A percentile compares a stretch with the other conserved stretches of the same genome.
These are phyloP conservation scores for Dendrobium catenatum DNA, from an alignment of 106 monocot species.

Conservation along the genomic window DNA sequence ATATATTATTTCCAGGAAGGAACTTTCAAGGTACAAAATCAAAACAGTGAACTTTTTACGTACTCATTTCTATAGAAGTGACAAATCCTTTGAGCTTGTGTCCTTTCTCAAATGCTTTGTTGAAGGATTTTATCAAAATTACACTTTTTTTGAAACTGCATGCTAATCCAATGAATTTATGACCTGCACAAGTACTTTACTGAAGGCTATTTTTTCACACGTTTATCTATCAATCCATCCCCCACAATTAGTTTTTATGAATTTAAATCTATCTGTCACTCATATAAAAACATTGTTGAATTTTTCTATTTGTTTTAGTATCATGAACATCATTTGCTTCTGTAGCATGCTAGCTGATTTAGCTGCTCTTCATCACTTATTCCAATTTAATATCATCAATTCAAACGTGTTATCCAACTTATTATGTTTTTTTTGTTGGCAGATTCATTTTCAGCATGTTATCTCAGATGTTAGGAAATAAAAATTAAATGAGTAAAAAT, in stretches of 20 bases:
- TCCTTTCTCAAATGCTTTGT: not conserved
- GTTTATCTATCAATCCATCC: not conserved
- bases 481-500: not conserved
- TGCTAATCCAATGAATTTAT: not conserved
- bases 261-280: not conserved
- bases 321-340: not conserved
- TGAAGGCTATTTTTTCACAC: too few relatives aligned
- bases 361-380: not conserved
- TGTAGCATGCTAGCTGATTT: not conserved
- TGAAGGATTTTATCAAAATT: not conserved
- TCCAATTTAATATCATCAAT: not conserved
- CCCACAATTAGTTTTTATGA: not conserved
- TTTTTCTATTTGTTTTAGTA: not conserved
- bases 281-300: not conserved
- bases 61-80: too few relatives aligned
- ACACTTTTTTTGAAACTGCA: not conserved
- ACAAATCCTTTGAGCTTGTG: too few relatives aligned
- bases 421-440: not conserved
- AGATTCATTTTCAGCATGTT: not conserved
- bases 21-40: conserved; percentile 63
- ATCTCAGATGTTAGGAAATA: not conserved
- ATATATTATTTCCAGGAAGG: conserved; percentile 75
- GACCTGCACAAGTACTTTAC: not conserved
- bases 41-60: too few relatives aligned
- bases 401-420: not conserved